Percentiles rank a stretch among this genome's conserved stretches.
These are phyloP conservation scores for Daldinia decipiens DNA, from an alignment of 495 filamentous ascomycete genomes.

Conservation along the genomic window DNA sequence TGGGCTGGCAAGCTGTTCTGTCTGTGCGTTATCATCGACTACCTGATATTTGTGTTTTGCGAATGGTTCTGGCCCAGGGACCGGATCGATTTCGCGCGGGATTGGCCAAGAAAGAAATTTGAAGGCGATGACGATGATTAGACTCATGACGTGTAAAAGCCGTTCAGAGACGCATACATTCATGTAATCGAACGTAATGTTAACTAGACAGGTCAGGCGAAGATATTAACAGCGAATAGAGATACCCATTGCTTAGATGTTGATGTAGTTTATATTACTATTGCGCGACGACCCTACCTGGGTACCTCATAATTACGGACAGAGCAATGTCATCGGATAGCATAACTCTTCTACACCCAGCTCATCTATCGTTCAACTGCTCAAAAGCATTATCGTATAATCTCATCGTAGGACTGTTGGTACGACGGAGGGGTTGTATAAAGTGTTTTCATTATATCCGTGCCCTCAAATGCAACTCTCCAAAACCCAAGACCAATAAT, in stretches of 20 bases:
- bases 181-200: background rate
- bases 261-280: background rate
- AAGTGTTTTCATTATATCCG: background rate
- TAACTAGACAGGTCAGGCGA: background rate
- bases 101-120: slow-evolving; percentile 83
- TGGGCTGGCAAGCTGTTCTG: slow-evolving; percentile 99
- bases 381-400: no score
- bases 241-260: background rate
- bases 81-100: slow-evolving; percentile 85
- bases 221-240: background rate
- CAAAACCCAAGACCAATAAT: background rate
- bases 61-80: slow-evolving; percentile 88
- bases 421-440: background rate
- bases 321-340: no score
- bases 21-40: slow-evolving; percentile 92
- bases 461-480: background rate
- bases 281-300: no score
- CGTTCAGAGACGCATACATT: background rate
- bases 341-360: no score
- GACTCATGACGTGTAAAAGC: background rate
- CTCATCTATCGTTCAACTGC: no score
- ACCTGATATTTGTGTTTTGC: slow-evolving; percentile 83
- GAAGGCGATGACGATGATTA: slow-evolving; percentile 42
- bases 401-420: background rate
- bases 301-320: no score